A percentile compares a stretch with the other conserved stretches of the same genome.
These are phyloP conservation scores for Triglochin maritima DNA, from an alignment of 106 monocot genomes.

Conservation along the genomic window DNA sequence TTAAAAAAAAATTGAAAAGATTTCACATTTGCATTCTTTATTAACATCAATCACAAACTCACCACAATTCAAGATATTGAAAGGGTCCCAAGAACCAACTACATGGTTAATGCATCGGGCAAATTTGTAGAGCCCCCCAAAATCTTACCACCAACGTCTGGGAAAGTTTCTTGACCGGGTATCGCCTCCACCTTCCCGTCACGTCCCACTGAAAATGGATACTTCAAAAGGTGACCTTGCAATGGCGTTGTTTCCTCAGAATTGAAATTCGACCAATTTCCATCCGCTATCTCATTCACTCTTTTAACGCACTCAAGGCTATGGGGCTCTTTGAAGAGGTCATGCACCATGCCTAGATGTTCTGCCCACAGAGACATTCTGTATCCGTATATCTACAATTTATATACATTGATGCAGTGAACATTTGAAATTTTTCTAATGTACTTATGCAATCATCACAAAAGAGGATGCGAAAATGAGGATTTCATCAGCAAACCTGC, in stretches of 20 bases:
- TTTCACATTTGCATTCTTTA: too few relatives aligned
- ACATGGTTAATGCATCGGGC: constrained; percentile 19
- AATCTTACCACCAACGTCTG: constrained; percentile 25
- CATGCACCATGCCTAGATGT: constrained; percentile 27
- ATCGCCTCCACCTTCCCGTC: constrained; percentile 15
- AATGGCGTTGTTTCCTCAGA: constrained; percentile 17
- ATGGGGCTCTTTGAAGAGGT: constrained; percentile 27
- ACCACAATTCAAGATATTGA: too few relatives aligned
- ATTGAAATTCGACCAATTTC: constrained; percentile 27
- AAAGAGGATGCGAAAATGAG: background rate
- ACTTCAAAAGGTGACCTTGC: constrained; percentile 29
- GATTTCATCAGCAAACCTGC: constrained; percentile 31
- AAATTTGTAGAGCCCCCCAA: constrained; percentile 6
- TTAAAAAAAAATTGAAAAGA: too few relatives aligned
- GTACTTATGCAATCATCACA: background rate
- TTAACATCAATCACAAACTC: too few relatives aligned
- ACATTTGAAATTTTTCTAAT: background rate
- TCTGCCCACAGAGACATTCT: constrained; percentile 50
- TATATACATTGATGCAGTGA: background rate
- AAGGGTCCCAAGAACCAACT: background rate
- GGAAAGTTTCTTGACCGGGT: constrained; percentile 19
- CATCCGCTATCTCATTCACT: constrained; percentile 30
- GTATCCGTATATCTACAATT: constrained; percentile 34
- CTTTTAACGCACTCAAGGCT: constrained; percentile 22
- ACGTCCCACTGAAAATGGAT: constrained; percentile 21